phyloP scores from a whole-genome alignment of 169 alveolate species.

The Plasmodium vivax region DNA sequence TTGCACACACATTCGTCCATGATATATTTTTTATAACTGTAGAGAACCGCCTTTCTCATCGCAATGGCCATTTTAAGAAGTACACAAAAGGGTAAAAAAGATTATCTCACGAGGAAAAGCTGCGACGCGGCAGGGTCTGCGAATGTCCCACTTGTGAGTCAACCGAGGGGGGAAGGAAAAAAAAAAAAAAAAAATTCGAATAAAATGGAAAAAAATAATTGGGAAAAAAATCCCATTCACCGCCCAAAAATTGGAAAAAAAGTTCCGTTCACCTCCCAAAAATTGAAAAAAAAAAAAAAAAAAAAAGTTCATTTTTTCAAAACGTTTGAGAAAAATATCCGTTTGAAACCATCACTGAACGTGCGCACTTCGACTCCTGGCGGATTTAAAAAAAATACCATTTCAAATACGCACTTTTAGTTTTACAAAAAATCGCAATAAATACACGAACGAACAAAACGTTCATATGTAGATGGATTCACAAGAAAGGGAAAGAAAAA shows the following conservation, averaged over 20 bases:
- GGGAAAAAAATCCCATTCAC: too few species aligned
- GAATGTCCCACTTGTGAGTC: neutral
- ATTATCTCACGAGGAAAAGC: neutral
- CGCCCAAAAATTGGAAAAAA: too few species aligned
- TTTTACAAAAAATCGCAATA: neutral
- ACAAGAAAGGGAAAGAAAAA: neutral
- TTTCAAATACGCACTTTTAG: neutral
- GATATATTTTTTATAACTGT: neutral
- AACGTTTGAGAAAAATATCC: neutral
- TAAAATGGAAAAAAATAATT: too few species aligned
- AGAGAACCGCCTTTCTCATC: neutral
- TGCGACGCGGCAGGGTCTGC: neutral
- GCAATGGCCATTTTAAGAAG: neutral
- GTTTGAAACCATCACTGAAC: neutral
- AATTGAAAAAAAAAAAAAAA: too few species aligned
- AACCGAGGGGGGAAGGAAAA: neutral
- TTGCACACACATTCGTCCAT: neutral
- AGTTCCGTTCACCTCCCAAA: neutral
- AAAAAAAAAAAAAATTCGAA: neutral
- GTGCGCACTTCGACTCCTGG: neutral
- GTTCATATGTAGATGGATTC: neutral
- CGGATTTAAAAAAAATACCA: neutral
- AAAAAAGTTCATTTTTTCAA: neutral
- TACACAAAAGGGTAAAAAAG: neutral
- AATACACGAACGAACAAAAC: neutral